These are phyloP conservation scores for Epichloe sp. DNA, from an alignment of 2,329 filamentous ascomycete species.

Conservation along the genomic window DNA sequence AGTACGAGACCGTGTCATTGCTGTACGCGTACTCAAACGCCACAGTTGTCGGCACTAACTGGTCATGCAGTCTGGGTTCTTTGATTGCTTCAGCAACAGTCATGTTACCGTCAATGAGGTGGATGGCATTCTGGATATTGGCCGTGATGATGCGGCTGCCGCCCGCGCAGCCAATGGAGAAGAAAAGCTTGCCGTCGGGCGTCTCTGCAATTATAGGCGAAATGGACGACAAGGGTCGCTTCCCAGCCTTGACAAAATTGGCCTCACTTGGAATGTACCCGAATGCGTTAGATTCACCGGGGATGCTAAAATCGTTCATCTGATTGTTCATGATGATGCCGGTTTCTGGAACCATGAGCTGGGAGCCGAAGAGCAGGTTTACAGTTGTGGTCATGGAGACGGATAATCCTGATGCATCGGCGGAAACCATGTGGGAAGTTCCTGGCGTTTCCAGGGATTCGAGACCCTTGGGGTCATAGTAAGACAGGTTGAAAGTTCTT, in stretches of 20 bases:
- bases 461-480: conserved; percentile 32
- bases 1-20: conserved; percentile 52
- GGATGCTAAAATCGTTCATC: conserved; percentile 66
- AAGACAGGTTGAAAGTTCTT: conserved; percentile 24
- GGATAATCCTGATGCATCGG: conserved; percentile 57
- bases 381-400: conserved; percentile 70
- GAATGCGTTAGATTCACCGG: conserved; percentile 57
- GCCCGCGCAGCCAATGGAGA: conserved; percentile 65
- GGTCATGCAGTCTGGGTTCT: conserved; percentile 65
- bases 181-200: conserved; percentile 53
- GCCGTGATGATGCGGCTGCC: conserved; percentile 76
- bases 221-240: conserved; percentile 68
- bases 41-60: conserved; percentile 57
- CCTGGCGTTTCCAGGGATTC: conserved; percentile 48
- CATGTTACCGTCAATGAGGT: conserved; percentile 57
- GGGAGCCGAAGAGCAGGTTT: conserved; percentile 68
- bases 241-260: conserved; percentile 65
- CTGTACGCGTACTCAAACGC: conserved; percentile 62
- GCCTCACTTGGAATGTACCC: conserved; percentile 61
- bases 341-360: conserved; percentile 66
- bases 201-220: conserved; percentile 65
- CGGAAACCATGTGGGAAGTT: conserved; percentile 53
- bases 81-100: conserved; percentile 50
- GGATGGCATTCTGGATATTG: conserved; percentile 64
- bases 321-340: conserved; percentile 60